Base-by-base conservation (phyloP, 2,329 filamentous ascomycete species). In the Fusarium nisikadoi region DNA sequence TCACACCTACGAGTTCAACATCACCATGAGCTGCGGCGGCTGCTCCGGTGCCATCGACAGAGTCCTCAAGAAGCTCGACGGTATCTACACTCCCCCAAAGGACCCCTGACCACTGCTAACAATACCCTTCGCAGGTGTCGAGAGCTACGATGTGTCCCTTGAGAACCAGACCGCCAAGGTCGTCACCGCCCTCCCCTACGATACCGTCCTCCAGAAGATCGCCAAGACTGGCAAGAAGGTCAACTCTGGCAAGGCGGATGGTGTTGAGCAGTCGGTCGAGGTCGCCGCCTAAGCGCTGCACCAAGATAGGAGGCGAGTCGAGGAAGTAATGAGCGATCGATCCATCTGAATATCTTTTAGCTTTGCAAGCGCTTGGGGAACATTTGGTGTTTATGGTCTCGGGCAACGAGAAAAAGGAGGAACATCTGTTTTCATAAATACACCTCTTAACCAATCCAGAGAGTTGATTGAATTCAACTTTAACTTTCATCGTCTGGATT, bases 201-300 rank as follows among this genome's bases (percentile, higher is more conserved):
- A 94, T 74, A 93, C 90, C 53, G 93, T 97, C 65, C 90, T 97
- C 68, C 87, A 89, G 80, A 97, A 93, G 81, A 97, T 98, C 82
- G 91, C 92, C 88, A 97, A 97, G 90, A 97, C 95, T 17, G 95
- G 95, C 79, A 98, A 98, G 90, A 92, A 92, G 79, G 91, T 98
- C 80, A 97, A 93, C 83, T 90, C 87, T 33, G 93, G 88, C 75
- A 89, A 90, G 85, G 91, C 88, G 29, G 92, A 95, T 79, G 93
- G 92, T 60, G 86, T 88, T 66, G 80, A 81, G 63, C 83, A 84
- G 81, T 86, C 86, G 68, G 81, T 90, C 69, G 85, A 85, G 77
- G 77, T 88, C 33, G 73, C 76, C 49, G 79, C 79, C 38, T 81
- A 50, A 70, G 45, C 27, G 17, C n/a, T 38, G 13, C 33, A 45